A percentile compares a stretch with the other conserved stretches of the same genome.
Evolutionary conservation across 495 filamentous ascomycete genomes (phyloP).

Genomic region (Penicilliopsis zonata): DNA sequence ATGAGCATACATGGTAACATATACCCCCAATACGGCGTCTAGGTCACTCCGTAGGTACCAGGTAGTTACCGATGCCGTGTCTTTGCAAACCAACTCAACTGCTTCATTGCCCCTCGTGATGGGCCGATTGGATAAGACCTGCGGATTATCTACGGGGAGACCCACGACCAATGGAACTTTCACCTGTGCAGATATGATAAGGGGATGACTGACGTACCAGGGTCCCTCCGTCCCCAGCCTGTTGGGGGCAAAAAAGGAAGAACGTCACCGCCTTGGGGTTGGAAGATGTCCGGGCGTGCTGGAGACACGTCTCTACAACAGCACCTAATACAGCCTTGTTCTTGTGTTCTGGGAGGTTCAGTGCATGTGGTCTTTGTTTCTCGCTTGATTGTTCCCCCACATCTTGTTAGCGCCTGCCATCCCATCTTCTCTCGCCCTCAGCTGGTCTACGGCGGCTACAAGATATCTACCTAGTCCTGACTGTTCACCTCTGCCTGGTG

Average conservation of each 20-base stretch:
- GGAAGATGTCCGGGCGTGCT: too few relatives aligned
- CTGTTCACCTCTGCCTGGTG: background rate
- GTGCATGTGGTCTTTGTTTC: background rate
- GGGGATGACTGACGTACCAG: too few relatives aligned
- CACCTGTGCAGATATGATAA: too few relatives aligned
- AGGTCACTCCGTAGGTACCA: too few relatives aligned
- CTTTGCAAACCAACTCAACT: too few relatives aligned
- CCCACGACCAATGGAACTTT: too few relatives aligned
- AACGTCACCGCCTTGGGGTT: constrained; percentile 23
- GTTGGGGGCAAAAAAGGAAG: constrained; percentile 1
- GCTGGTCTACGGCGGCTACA: background rate
- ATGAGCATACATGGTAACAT: too few relatives aligned
- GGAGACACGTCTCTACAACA: background rate
- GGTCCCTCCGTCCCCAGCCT: too few relatives aligned
- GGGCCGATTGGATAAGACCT: constrained; percentile 18
- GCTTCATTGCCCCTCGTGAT: constrained; percentile 13
- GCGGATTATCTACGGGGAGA: too few relatives aligned
- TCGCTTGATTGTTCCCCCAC: background rate
- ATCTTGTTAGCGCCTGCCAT: background rate
- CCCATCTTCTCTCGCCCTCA: background rate
- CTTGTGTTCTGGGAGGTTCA: background rate
- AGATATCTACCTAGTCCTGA: too few relatives aligned
- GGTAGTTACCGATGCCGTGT: too few relatives aligned
- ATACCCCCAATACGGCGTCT: too few relatives aligned
- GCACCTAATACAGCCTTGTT: background rate